Base-by-base conservation (phyloP, 2,329 filamentous ascomycete genomes). In the Alternaria sp. region DNA sequence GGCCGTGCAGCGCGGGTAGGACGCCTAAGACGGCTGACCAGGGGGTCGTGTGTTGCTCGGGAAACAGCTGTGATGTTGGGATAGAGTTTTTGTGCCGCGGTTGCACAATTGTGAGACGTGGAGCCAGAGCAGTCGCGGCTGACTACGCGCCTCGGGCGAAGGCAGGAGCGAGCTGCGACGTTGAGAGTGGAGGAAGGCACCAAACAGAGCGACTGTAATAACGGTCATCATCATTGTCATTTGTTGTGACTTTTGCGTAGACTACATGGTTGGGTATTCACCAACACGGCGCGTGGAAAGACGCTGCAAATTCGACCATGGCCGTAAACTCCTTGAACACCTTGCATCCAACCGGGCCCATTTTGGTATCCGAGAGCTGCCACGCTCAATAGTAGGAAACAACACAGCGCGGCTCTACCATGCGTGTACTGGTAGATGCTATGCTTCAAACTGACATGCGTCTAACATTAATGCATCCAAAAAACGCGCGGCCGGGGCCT, bases 381-480 rank as follows among this genome's bases (percentile, higher is more conserved):
- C 67, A 71, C 69, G 70, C 72, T 75, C 71, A 62, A 68, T 62
- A 61, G 57, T 57, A 63, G 55, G 65, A 68, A 62, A 47, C 61
- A 69, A 56, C 59, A 59, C 59, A 64, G 59, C 51, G 56, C 50
- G 66, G 65, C 67, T 75, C 71, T 70, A 68, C 67, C 67, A 55
- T 63, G 62, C 61, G 66, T 61, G 58, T 59, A 59, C 54, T 68
- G 67, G 69, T 66, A 67, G 59, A 68, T 50, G 66, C 55, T 65
- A 66, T 68, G 66, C 66, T 66, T 65, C 63, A 67, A 69, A 71
- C 76, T 67, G 64, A 73, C 67, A 68, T 73, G 71, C 67, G 67
- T 78, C 76, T 78, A 79, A 76, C 59, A 79, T 75, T 75, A 79
- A 68, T 72, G 69, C 71, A 63, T 71, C 66, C 36, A 40, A 67